Evolutionary conservation across 139 green algal species (phyloP), one percentile per base, ranked within the genome.

Genomic region (Nannochloris sp.): DNA sequence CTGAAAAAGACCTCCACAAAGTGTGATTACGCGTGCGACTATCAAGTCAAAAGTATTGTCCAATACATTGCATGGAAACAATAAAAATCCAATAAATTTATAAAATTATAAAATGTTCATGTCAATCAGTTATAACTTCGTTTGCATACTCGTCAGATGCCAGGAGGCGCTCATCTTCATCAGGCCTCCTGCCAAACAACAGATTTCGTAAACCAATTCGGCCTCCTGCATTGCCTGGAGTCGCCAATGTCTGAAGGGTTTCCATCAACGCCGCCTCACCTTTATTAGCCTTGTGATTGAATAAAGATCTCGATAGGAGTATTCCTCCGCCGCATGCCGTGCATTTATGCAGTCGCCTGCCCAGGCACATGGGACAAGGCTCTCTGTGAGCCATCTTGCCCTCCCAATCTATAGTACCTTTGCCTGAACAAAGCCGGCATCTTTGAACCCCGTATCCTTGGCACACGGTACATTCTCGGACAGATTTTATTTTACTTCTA

Each of bases 331-430:
- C 71, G n/a, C 71, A 78, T 25, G 57, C 31, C 16, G 29, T 18
- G 46, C 71, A 78, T 19, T 25, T 25, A 34, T 68, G 64, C 43
- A 68, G 64, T 19, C 71, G 40, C 27, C 61, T 67, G 11, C 71
- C 71, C 12, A 78, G 44, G 48, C 70, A 76, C 60, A 70, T 63
- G 12, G 71, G 71, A 23, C 71, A 78, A 21, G 67, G 67, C 46
- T 78, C 66, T 51, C 54, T 49, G 46, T 75, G 60, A 24, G 27
- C 44, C 71, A 68, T 75, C 44, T 78, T 78, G 40, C 66, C 71
- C 34, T 78, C 66, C 66, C 66, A 78, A 23, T 69, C 61, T 19
- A 78, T 66, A 14, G 44, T 48, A 19, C 71, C 71, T 15, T 34
- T 51, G 8, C 71, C 71, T 21, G 16, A 56, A 25, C 71, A 78